Conservation (phyloP, 305 asterid genomes). For the Andrographis paniculata region DNA sequence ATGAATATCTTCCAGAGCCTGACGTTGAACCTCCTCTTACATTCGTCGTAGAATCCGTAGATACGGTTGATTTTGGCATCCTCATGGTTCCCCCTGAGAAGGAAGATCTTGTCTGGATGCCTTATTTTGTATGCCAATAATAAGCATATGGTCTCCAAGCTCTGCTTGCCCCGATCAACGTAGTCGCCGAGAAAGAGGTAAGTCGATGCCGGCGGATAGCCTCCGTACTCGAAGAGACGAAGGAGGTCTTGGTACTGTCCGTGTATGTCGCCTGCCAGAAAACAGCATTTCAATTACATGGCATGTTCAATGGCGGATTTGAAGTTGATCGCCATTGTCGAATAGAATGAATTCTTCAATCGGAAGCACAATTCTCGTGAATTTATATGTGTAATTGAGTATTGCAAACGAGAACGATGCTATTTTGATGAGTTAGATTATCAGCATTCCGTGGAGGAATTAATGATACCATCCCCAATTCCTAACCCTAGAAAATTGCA, state of each 20-base stretch:
- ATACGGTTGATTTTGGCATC: slow-evolving; percentile 84
- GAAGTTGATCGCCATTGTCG: no score
- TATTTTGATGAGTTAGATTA: no score
- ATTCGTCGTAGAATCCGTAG: slow-evolving; percentile 80
- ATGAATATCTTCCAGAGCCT: slow-evolving; percentile 85
- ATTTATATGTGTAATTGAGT: no score
- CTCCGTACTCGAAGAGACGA: slow-evolving; percentile 71
- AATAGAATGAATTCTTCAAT: no score
- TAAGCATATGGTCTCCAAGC: slow-evolving; percentile 81
- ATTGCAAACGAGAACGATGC: no score
- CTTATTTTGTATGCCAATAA: slow-evolving; percentile 66
- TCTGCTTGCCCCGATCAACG: slow-evolving; percentile 82
- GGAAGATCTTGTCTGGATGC: slow-evolving; percentile 58
- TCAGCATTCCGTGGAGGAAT: no score
- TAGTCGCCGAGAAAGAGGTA: slow-evolving; percentile 82
- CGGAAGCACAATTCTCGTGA: no score
- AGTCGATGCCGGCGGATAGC: slow-evolving; percentile 62
- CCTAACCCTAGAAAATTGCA: background rate
- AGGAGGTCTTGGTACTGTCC: slow-evolving; percentile 80
- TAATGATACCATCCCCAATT: background rate
- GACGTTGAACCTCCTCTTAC: slow-evolving; percentile 73
- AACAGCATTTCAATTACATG: background rate
- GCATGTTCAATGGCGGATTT: no score
- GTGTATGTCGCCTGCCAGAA: slow-evolving; percentile 64
- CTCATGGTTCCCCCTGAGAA: slow-evolving; percentile 81